Evolutionary conservation across 768 basidiomycete species (phyloP), one percentile per base, ranked within the genome.

Genomic region (Suillus subalutaceus): DNA sequence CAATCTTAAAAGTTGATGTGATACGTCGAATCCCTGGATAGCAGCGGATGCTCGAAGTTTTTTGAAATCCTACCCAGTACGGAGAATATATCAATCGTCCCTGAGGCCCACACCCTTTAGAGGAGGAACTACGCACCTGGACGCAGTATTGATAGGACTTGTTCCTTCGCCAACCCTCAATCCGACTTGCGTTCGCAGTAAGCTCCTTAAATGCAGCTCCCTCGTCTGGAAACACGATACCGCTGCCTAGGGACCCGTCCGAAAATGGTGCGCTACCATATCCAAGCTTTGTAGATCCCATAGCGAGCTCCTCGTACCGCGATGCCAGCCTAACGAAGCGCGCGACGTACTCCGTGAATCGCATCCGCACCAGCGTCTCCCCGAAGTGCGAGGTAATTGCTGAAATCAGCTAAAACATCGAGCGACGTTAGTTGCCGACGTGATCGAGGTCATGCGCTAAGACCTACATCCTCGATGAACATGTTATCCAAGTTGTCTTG

Each of bases 341-440:
- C 50, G 78, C 77, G 0, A 93, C 88, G 74, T 97, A 99, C 74
- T 99, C 97, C 15, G 90, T 87, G 74, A 99, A 96, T 35, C 95
- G 87, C 71, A 90, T 85, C 12, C 96, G 90, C 10, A 99, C 93
- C 67, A 93, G 82, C 48, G 87, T 82, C 79, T 99, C 97, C 37
- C 96, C 95, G 73, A 91, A 96, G 72, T 97, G 97, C 62, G 91
- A 89, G n/a, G 90, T 86, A 46, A 98, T 96, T 20, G 95, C 92
- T 9, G 90, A 78, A 46, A 90, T 84, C 67, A 99, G 88, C 96
- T 97, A 70, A 20, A 41, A 46, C 35, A 66, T 23, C 40, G 9
- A 10, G 63, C 57, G n/a, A 13, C 2, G 20, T 56, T 15, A 57
- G 46, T 52, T 18, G 35, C 68, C 59, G 67, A 62, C 35, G 7